Percentiles rank a stretch among this genome's conserved stretches.
Conservation (phyloP, 257 asterid species). For the Eucommia ulmoides region DNA sequence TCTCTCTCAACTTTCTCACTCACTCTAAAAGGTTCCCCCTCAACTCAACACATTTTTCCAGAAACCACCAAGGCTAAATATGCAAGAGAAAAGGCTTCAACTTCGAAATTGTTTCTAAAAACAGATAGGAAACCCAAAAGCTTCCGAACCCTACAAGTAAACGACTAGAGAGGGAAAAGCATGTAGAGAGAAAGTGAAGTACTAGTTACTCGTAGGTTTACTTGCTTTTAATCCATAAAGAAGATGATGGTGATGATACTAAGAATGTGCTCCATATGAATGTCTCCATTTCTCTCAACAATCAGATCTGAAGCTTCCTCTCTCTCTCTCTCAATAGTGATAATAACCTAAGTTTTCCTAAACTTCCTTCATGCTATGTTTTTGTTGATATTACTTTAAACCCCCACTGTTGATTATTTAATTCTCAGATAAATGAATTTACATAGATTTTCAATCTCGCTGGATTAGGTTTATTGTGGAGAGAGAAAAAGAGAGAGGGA, state of each 20-base stretch:
- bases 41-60: slow-evolving; percentile 3
- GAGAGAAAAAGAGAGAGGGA: too few relatives aligned
- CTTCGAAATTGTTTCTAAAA: not conserved
- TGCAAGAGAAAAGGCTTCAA: too few relatives aligned
- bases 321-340: slow-evolving; percentile 7
- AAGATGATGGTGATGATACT: not conserved
- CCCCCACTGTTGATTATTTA: too few relatives aligned
- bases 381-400: too few relatives aligned
- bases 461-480: too few relatives aligned
- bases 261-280: slow-evolving; percentile 10
- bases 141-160: slow-evolving; percentile 13
- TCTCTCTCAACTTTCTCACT: slow-evolving; percentile 2
- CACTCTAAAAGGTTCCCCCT: slow-evolving; percentile 9
- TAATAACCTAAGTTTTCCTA: too few relatives aligned
- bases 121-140: not conserved
- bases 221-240: not conserved
- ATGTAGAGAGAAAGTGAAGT: slow-evolving; percentile 1
- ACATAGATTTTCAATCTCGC: too few relatives aligned
- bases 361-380: too few relatives aligned
- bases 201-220: too few relatives aligned
- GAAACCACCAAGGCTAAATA: too few relatives aligned
- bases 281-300: slow-evolving; percentile 3
- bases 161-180: slow-evolving; percentile 6
- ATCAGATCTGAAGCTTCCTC: not conserved
- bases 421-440: too few relatives aligned